A percentile compares a stretch with the other conserved stretches of the same genome.
Evolutionary conservation across 2,329 filamentous ascomycete species (phyloP).

Genomic region (Penicillium psychrosexuale): DNA sequence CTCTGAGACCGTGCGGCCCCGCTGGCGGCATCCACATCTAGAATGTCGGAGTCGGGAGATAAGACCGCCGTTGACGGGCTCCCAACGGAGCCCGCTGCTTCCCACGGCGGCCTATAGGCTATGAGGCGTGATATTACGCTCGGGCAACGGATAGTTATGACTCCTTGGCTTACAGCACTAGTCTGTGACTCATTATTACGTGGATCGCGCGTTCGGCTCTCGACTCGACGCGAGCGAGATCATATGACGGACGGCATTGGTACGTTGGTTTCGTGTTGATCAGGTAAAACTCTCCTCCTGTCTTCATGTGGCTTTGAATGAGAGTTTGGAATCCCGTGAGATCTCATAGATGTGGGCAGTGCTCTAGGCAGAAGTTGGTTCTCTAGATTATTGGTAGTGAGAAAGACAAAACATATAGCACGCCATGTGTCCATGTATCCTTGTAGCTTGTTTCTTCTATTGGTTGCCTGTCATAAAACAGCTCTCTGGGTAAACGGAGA

Average conservation of each 20-base stretch:
- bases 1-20: background rate
- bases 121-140: background rate
- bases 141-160: background rate
- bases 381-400: background rate
- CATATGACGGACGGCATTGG: background rate
- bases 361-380: background rate
- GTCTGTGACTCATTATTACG: constrained; percentile 3
- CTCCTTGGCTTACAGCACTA: background rate
- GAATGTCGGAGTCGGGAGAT: constrained; percentile 3
- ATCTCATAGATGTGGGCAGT: background rate
- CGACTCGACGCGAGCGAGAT: constrained; percentile 4
- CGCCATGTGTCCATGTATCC: no score
- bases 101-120: background rate
- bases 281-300: background rate
- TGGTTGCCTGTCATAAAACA: no score
- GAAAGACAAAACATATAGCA: background rate
- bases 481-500: no score
- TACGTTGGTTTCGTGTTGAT: background rate
- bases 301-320: background rate
- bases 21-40: constrained; percentile 4
- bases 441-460: background rate
- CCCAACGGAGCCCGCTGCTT: background rate
- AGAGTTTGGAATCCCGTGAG: background rate
- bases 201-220: background rate
- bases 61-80: background rate